Percentiles rank a stretch among this genome's conserved stretches.
Evolutionary conservation across 331 rosid species (phyloP).

Genomic region (Malus hybrid): DNA sequence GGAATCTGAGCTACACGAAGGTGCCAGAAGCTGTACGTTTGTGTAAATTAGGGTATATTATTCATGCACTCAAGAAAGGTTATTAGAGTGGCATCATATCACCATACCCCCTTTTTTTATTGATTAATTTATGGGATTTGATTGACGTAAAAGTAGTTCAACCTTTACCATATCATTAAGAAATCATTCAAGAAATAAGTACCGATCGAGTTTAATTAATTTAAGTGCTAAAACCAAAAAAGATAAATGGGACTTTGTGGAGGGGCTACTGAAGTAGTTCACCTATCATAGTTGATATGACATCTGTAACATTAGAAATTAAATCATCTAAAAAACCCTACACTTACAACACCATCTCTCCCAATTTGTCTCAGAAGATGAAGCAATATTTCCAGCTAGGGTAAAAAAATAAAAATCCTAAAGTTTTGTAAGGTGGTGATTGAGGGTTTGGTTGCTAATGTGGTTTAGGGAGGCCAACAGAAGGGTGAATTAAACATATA

Average conservation of each 20-base stretch:
- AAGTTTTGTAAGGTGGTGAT: background rate
- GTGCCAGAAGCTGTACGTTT: background rate
- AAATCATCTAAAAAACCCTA: background rate
- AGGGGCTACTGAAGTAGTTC: background rate
- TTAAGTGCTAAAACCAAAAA: background rate
- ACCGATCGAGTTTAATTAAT: background rate
- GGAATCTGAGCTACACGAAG: background rate
- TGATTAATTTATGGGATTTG: background rate
- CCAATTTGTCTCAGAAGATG: background rate
- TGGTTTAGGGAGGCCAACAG: background rate
- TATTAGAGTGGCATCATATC: background rate
- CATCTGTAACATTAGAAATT: background rate
- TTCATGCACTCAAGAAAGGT: background rate
- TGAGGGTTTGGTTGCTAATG: conserved; percentile 1
- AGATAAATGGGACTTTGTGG: background rate
- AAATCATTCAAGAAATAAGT: background rate
- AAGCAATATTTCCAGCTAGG: background rate
- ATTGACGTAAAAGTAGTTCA: background rate
- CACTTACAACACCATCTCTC: background rate
- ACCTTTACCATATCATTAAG: background rate
- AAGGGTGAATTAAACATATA: background rate
- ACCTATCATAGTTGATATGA: background rate
- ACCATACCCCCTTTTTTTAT: background rate
- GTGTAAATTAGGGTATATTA: background rate
- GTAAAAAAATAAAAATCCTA: background rate